Evolutionary conservation across 306 rosid species (phyloP).

Genomic region (Prunus mume): DNA sequence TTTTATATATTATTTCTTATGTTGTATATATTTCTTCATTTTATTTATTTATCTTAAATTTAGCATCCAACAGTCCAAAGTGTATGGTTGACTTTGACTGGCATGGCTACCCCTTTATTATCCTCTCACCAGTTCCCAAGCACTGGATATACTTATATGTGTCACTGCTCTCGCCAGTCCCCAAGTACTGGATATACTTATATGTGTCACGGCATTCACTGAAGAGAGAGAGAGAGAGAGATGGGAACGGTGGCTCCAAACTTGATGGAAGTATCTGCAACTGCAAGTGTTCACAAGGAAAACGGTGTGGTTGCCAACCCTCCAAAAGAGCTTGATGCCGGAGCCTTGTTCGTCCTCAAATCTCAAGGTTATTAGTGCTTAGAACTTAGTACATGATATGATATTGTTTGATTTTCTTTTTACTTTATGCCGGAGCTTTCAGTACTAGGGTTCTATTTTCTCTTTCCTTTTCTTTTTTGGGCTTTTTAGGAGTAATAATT

Average conservation of each 20-base stretch:
- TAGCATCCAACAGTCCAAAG: too few species aligned
- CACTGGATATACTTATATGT: too few species aligned
- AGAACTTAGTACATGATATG: too few species aligned
- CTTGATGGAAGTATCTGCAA: slow-evolving; percentile 25
- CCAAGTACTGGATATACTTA: background rate
- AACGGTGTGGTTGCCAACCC: slow-evolving; percentile 24
- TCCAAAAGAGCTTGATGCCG: slow-evolving; percentile 60
- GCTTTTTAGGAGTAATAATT: too few species aligned
- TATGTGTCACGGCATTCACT: too few species aligned
- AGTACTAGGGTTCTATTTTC: too few species aligned
- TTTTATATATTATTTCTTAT: too few species aligned
- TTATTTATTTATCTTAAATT: too few species aligned
- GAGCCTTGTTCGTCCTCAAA: slow-evolving; percentile 74
- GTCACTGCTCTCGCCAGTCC: background rate
- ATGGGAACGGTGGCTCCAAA: slow-evolving; percentile 36
- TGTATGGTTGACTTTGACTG: background rate
- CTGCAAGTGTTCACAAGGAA: slow-evolving; percentile 32
- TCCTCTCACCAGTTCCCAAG: background rate
- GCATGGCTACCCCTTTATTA: background rate
- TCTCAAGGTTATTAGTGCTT: slow-evolving; percentile 51
- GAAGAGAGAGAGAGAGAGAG: background rate
- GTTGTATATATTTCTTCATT: too few species aligned
- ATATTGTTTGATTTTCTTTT: too few species aligned
- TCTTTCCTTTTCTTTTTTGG: too few species aligned
- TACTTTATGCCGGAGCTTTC: too few species aligned